Evolutionary conservation across 2,329 filamentous ascomycete genomes (phyloP).

Genomic region (Cladophialophora bantiana): DNA sequence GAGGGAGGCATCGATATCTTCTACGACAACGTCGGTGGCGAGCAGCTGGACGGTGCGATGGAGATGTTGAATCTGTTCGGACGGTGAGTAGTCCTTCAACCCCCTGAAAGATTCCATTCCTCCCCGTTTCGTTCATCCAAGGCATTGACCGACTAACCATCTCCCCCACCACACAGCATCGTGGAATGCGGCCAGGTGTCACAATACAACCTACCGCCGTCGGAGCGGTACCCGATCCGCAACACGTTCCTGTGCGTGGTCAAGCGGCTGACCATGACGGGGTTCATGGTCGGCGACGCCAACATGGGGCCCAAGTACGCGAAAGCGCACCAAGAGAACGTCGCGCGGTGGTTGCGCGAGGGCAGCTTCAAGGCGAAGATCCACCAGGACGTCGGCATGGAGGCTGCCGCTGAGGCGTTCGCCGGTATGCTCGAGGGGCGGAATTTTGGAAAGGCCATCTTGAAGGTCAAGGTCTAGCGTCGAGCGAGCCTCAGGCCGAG

Average conservation of each 20-base stretch:
- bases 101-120: too few relatives aligned
- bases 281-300: constrained; percentile 74
- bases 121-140: not conserved
- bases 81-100: constrained; percentile 46
- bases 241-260: constrained; percentile 70
- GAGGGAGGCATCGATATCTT: constrained; percentile 83
- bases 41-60: constrained; percentile 63
- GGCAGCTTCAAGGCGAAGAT: constrained; percentile 76
- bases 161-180: constrained; percentile 20
- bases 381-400: constrained; percentile 75
- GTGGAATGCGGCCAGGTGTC: constrained; percentile 61
- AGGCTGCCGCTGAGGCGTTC: constrained; percentile 75
- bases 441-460: constrained; percentile 85
- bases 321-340: constrained; percentile 75
- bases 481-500: not conserved
- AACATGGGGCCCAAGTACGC: constrained; percentile 71
- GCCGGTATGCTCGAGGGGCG: constrained; percentile 76
- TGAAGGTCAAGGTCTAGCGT: constrained; percentile 63
- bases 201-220: constrained; percentile 71
- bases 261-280: constrained; percentile 72
- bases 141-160: not conserved
- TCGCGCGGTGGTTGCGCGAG: constrained; percentile 78
- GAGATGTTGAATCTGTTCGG: constrained; percentile 69
- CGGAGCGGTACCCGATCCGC: constrained; percentile 69
- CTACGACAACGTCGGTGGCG: constrained; percentile 81